These are phyloP conservation scores for Chenopodium berlandieri DNA, from an alignment of 148 eudicot genomes.

Conservation along the genomic window DNA sequence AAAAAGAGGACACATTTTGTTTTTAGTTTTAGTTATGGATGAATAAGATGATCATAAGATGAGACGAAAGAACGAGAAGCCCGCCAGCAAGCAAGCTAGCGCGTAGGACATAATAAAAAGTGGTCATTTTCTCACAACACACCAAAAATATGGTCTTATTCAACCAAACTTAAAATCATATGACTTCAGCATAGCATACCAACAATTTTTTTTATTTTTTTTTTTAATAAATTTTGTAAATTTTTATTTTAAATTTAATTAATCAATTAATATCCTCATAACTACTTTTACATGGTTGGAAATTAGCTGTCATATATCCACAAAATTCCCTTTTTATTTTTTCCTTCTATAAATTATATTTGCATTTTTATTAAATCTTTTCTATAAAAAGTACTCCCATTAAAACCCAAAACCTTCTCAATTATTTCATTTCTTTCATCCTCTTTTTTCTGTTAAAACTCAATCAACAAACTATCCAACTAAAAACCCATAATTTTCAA, in stretches of 20 bases:
- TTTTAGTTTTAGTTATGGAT: no score
- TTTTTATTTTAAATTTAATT: neutral
- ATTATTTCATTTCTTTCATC: neutral
- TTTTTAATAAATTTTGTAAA: neutral
- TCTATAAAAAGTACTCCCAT: conserved; percentile 16
- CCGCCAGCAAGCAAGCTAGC: conserved; percentile 15
- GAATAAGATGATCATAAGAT: neutral
- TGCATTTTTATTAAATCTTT: neutral
- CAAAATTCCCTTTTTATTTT: neutral
- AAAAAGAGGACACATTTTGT: no score
- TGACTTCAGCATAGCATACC: conserved; percentile 30
- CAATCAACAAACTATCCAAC: neutral
- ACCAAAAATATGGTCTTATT: conserved; percentile 29
- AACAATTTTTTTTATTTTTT: neutral
- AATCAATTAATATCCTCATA: conserved; percentile 15
- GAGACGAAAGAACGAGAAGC: neutral
- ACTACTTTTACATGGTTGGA: conserved; percentile 30
- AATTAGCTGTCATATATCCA: conserved; percentile 36
- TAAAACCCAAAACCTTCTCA: conserved; percentile 15
- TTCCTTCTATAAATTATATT: neutral
- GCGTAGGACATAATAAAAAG: conserved; percentile 14
- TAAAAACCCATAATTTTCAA: neutral
- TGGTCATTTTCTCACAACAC: conserved; percentile 25
- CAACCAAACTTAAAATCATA: conserved; percentile 29
- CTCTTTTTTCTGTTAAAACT: neutral